Base-by-base conservation (phyloP, 2,329 filamentous ascomycete species). In the Fonsecaea erecta region DNA sequence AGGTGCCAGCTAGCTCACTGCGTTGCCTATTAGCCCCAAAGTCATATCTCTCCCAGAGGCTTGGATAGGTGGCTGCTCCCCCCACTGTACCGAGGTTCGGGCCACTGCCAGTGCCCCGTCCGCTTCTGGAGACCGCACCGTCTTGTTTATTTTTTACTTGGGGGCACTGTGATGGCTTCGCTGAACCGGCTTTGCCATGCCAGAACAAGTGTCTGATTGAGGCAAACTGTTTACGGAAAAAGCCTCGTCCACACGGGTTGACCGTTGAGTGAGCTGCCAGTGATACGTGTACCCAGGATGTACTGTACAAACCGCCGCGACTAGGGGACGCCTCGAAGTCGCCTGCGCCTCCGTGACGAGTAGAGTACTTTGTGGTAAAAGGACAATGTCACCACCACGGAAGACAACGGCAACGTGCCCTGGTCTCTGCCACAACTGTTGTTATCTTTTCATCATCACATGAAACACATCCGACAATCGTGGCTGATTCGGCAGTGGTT, bases 391-490 rank as follows among this genome's bases (percentile, higher is more conserved):
- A 48, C 43, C 43, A 48, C 18, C 43, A 48, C 43, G 43, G 43
- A 26, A 48, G 43, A 48, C 11, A 21, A 48, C 18, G 43, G 21
- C 43, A 48, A 48, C 43, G 12, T 48, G 43, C 18, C n/a, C 21
- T 48, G 43, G 21, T 12, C 21, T 24, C 21, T 26, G 3, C 43
- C 18, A 48, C 43, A 48, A 18, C n/a, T 48, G 21, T 2, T 48
- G 21, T 48, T 48, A 48, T 52, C 24, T 35, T n/a, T 37, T 35
- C 57, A 60, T 21, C 57, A 52, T 9, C 43, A 51, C n/a, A 26
- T 60, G 57, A 60, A 60, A 60, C 57, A 30, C 46, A 52, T 60
- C 28, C 32, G 37, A 16, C 18, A 6, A 37, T 26, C 3, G 43
- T 52, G 28, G 11, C 57, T 46, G 57, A 21, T 51, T 21, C 30